Evolutionary conservation across 805 yeast species (phyloP), one percentile per base, ranked within the genome.

Genomic region (Ascoidea tarda): DNA sequence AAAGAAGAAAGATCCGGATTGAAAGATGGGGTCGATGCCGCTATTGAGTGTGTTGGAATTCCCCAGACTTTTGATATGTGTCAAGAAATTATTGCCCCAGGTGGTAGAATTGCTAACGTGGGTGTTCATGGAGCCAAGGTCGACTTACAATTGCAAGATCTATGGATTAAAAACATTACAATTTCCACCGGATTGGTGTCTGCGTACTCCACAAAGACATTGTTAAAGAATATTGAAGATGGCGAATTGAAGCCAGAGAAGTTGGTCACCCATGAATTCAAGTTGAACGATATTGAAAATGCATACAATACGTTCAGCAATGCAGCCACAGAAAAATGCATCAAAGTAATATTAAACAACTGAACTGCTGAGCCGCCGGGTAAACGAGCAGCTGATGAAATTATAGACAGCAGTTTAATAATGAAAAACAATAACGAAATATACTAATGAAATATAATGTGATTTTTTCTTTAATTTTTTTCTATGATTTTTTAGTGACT

Each of bases 101-200:
- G 84, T 54, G 86, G 85, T 32, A 72, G 81, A 54, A 74, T 76
- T 57, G 84, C 84, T 32, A 83, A 81, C 62, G 79, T 81, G 47
- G 86, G 86, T 57, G 77, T 73, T 47, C 77, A 73, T 51, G 78
- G 77, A 50, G 57, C 59, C 32, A 62, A 66, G 47, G 76, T 71
- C 42, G 70, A 69, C 46, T 62, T 73, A 54, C 68, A 67, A 48
- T 57, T 73, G 49, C 73, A 73, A 59, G 71, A 72, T 5, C 59
- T 73, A 32, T 73, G 77, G 77, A 72, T 71, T 53, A 67, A 72
- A 55, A 73, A 73, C 48, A 59, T 73, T 52, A 62, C 62, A 6
- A 69, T 75, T 48, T 58, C 75, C 5, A 74, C 78, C n/a, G 79
- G 79, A 46, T 62, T 75, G 57, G 79, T 75, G 38, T 72, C 74